Conservation (phyloP, 2,329 filamentous ascomycete species). For the Xylariales sp. region DNA sequence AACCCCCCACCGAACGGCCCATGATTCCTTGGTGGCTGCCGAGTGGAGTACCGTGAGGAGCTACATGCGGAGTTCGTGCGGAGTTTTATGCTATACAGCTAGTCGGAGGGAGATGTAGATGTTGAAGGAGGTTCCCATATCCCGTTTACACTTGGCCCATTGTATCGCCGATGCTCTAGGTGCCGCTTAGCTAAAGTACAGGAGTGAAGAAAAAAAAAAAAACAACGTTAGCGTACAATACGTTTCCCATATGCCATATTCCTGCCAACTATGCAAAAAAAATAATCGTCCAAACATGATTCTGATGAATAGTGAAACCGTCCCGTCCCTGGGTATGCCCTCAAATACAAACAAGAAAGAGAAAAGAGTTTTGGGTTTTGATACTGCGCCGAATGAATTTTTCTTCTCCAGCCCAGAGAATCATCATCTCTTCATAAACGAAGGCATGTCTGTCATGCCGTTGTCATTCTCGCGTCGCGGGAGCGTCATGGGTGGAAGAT, state of each 20-base stretch:
- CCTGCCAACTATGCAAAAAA: constrained; percentile 27
- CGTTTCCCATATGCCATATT: constrained; percentile 32
- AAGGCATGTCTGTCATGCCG: constrained; percentile 41
- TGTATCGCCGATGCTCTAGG: constrained; percentile 12
- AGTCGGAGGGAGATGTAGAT: not conserved
- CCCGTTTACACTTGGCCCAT: constrained; percentile 9
- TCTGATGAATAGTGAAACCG: constrained; percentile 13
- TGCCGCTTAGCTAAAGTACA: constrained; percentile 31
- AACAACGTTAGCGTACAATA: constrained; percentile 27
- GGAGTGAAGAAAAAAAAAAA: constrained; percentile 9
- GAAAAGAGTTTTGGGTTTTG: not conserved
- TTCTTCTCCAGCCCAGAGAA: not conserved
- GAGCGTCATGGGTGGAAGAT: constrained; percentile 47
- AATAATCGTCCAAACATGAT: constrained; percentile 25
- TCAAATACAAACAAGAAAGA: constrained; percentile 5
- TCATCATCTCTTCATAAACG: constrained; percentile 46
- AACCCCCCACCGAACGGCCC: constrained; percentile 10
- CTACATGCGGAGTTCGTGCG: too few species aligned
- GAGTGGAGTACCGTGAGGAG: not conserved
- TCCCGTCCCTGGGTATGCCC: constrained; percentile 19
- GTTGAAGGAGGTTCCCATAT: constrained; percentile 7
- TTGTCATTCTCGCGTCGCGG: constrained; percentile 39
- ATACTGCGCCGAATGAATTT: not conserved
- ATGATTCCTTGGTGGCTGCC: constrained; percentile 10
- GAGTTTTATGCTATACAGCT: constrained; percentile 8